Base-by-base conservation (phyloP, 805 yeast genomes). In the Starmerella floricola region DNA sequence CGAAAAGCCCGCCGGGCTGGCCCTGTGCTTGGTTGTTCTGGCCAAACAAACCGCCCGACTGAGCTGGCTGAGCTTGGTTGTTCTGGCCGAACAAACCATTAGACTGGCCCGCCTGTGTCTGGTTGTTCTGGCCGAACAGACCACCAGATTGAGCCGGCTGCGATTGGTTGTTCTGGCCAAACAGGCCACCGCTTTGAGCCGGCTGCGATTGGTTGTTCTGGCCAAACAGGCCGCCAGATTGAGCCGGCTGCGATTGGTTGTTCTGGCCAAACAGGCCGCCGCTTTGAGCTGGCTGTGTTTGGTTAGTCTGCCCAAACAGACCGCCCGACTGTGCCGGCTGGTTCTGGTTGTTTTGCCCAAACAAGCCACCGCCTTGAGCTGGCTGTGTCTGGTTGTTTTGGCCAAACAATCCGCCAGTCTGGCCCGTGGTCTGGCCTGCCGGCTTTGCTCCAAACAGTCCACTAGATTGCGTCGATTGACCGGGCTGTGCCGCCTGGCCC, bases 121-220 rank as follows among this genome's bases (percentile, higher is more conserved):
- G 11, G 18, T 31, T 6, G 28, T 18, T 34, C 24, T 42, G 32
- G 19, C 42, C 44, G 29, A 38, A 38, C 13, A 32, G 45, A 12
- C 44, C 44, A 19, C 44, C 44, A 26, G 13, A 5, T 6, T 17
- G 29, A 13, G 19, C 17, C 24, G 18, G 33, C 40, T 20, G 19
- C n/a, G 15, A 12, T 6, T 20, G 32, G 13, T 31, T 15, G 36
- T 31, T 32, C 17, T 39, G 38, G 10, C 45, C 45, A 27, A 40
- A 44, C 24, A 35, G 23, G 15, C 42, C 46, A 13, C 37, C 26
- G n/a, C n/a, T n/a, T n/a, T n/a, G n/a, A n/a, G n/a, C n/a, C n/a
- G 11, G 27, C 15, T 19, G 34, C 28, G n/a, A n/a, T n/a, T n/a
- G n/a, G n/a, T n/a, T n/a, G 8, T 24, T 16, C 12, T 20, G 19